Evolutionary conservation across 495 filamentous ascomycete species (phyloP).

Genomic region (Beverwykella pulmonaria): DNA sequence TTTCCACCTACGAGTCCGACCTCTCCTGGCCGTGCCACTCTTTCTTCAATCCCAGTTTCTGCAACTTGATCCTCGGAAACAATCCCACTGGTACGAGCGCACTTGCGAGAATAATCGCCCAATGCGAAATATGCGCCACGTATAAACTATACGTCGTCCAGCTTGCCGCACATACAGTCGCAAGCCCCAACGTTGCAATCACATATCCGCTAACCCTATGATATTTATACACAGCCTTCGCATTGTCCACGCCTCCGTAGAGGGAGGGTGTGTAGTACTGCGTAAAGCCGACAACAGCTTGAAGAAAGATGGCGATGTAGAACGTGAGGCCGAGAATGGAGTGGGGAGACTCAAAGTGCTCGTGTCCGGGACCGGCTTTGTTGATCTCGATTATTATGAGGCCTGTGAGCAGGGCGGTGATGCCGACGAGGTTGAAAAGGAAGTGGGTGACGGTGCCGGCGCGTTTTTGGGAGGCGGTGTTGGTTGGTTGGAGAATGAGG

Average conservation of each 20-base stretch:
- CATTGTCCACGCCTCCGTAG: slow-evolving; percentile 76
- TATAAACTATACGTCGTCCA: slow-evolving; percentile 68
- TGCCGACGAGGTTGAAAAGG: slow-evolving; percentile 63
- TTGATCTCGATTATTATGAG: slow-evolving; percentile 81
- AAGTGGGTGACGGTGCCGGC: slow-evolving; percentile 72
- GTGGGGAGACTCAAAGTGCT: slow-evolving; percentile 77
- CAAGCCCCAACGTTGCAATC: slow-evolving; percentile 67
- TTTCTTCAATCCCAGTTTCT: slow-evolving; percentile 69
- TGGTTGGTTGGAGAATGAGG: slow-evolving; percentile 86
- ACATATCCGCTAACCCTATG: slow-evolving; percentile 81
- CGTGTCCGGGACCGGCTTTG: slow-evolving; percentile 62
- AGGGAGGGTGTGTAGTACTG: slow-evolving; percentile 72
- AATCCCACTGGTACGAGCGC: slow-evolving; percentile 69
- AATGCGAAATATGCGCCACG: slow-evolving; percentile 68
- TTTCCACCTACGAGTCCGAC: slow-evolving; percentile 1
- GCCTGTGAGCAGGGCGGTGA: slow-evolving; percentile 64
- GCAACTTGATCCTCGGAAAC: slow-evolving; percentile 75
- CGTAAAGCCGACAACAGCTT: slow-evolving; percentile 76
- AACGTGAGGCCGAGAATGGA: slow-evolving; percentile 77
- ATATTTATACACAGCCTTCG: slow-evolving; percentile 85
- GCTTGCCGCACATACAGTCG: slow-evolving; percentile 73
- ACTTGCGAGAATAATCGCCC: slow-evolving; percentile 65
- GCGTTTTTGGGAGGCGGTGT: slow-evolving; percentile 71
- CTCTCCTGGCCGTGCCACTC: slow-evolving; percentile 17
- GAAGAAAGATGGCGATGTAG: slow-evolving; percentile 68